A percentile compares a stretch with the other conserved stretches of the same genome.
These are phyloP conservation scores for Codiaeum variegatum DNA, from an alignment of 441 rosid species.

Conservation along the genomic window DNA sequence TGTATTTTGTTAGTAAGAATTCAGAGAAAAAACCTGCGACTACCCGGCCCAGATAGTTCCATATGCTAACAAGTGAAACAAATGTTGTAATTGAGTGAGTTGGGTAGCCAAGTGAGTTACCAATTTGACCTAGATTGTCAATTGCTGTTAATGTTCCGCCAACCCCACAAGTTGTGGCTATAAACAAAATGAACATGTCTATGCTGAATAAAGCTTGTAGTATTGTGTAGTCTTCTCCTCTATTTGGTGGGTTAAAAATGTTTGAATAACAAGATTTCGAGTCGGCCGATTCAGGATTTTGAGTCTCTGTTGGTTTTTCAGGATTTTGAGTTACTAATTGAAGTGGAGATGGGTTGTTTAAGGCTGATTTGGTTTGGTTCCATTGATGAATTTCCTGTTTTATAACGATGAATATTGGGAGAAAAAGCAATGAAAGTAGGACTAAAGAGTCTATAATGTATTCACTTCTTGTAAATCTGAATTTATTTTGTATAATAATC, in stretches of 20 bases:
- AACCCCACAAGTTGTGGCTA: constrained; percentile 40
- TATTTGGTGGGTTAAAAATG: constrained; percentile 41
- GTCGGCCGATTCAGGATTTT: too few relatives aligned
- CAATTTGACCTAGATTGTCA: constrained; percentile 50
- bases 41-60: constrained; percentile 51
- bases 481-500: constrained; percentile 35
- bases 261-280: constrained; percentile 26
- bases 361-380: constrained; percentile 25
- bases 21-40: constrained; percentile 43
- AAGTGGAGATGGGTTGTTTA: constrained; percentile 15
- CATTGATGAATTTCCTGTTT: constrained; percentile 46
- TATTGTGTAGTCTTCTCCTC: constrained; percentile 53
- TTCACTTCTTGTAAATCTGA: constrained; percentile 25
- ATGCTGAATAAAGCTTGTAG: constrained; percentile 55
- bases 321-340: constrained; percentile 30
- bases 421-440: constrained; percentile 40
- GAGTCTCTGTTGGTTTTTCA: constrained; percentile 8
- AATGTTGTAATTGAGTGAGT: constrained; percentile 34
- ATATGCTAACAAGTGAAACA: constrained; percentile 47
- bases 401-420: constrained; percentile 41
- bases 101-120: constrained; percentile 40
- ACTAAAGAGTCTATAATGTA: constrained; percentile 37
- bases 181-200: constrained; percentile 47
- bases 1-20: constrained; percentile 42
- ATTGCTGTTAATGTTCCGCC: constrained; percentile 55